Evolutionary conservation across 768 basidiomycete genomes (phyloP).

Genomic region (Porpolomopsis calyptriformis): DNA sequence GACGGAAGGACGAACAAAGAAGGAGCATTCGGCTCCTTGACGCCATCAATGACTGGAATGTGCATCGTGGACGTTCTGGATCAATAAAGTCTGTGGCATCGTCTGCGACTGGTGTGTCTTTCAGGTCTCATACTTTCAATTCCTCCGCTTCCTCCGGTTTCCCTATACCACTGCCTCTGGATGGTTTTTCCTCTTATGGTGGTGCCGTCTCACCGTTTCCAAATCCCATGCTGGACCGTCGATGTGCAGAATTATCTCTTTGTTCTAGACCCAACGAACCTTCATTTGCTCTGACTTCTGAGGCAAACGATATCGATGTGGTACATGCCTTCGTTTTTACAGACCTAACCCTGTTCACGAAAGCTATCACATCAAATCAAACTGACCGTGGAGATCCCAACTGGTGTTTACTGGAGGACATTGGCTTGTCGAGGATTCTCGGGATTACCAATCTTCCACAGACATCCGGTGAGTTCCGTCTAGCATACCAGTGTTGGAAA

Average conservation of each 20-base stretch:
- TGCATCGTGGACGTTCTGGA: conserved; percentile 31
- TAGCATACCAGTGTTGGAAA: conserved; percentile 4
- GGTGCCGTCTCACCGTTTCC: conserved; percentile 1
- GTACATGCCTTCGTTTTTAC: conserved; percentile 47
- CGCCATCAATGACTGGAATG: conserved; percentile 36
- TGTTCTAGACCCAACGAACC: conserved; percentile 7
- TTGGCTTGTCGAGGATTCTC: conserved; percentile 41
- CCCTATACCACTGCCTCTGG: conserved; percentile 12
- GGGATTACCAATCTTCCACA: conserved; percentile 22
- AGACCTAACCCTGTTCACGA: conserved; percentile 56
- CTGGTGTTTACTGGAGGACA: conserved; percentile 22
- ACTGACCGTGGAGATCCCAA: conserved; percentile 13
- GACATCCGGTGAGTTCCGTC: background rate
- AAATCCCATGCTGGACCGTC: background rate
- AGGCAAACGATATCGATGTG: conserved; percentile 7
- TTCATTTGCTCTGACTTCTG: background rate
- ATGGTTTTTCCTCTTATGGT: conserved; percentile 9
- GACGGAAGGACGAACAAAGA: background rate
- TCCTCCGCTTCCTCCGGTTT: conserved; percentile 13
- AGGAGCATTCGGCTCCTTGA: conserved; percentile 26
- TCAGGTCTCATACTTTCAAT: conserved; percentile 12
- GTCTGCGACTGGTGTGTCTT: conserved; percentile 19
- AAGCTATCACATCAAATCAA: conserved; percentile 15
- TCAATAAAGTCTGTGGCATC: conserved; percentile 25
- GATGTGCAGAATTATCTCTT: conserved; percentile 5